A percentile compares a stretch with the other conserved stretches of the same genome.
Conservation (phyloP, 2,329 filamentous ascomycete species). For the Stromatinia cepivora region DNA sequence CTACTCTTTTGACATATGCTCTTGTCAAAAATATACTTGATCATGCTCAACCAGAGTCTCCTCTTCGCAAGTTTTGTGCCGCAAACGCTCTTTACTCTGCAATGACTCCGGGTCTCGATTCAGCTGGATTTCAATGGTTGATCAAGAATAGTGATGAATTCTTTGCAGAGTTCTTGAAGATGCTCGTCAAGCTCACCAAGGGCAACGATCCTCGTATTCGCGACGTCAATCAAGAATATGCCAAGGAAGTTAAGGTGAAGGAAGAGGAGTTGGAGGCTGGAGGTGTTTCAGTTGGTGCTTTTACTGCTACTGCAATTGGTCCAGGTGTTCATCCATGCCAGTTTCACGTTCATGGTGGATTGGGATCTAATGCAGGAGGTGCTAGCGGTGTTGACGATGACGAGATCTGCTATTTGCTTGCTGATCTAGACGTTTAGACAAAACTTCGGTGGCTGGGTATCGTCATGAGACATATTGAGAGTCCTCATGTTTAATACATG, state of each 20-base stretch:
- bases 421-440: not conserved
- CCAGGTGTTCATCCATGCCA: slow-evolving; percentile 27
- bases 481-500: not conserved
- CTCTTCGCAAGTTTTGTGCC: slow-evolving; percentile 31
- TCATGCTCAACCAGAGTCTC: slow-evolving; percentile 19
- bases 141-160: slow-evolving; percentile 22
- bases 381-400: not conserved
- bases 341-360: slow-evolving; percentile 25
- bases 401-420: not conserved
- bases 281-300: not conserved
- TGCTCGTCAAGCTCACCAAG: slow-evolving; percentile 14
- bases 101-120: slow-evolving; percentile 12
- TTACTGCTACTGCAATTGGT: not conserved
- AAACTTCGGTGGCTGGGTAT: not conserved
- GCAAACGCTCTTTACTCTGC: slow-evolving; percentile 23
- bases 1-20: slow-evolving; percentile 23
- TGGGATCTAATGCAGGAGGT: not conserved
- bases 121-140: not conserved
- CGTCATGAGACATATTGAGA: not conserved
- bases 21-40: slow-evolving; percentile 29
- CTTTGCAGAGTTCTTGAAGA: slow-evolving; percentile 28
- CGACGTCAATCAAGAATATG: slow-evolving; percentile 21
- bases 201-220: slow-evolving; percentile 32
- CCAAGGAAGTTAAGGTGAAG: not conserved
- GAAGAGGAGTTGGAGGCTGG: slow-evolving; percentile 1